phyloP scores from a whole-genome alignment of 2,329 filamentous ascomycete genomes.

The Epichloe scottii region DNA sequence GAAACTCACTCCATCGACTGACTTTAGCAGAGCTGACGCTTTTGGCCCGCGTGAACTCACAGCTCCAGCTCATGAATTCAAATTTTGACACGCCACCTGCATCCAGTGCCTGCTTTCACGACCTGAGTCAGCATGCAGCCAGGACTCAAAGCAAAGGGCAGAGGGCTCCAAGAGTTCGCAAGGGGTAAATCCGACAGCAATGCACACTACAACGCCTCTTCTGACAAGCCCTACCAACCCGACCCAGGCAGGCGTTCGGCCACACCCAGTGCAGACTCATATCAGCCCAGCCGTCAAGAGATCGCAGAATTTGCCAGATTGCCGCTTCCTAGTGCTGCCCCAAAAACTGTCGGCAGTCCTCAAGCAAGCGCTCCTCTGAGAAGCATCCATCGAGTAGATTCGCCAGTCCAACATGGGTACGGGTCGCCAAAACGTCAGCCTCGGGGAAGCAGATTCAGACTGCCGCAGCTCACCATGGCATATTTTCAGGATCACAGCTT shows the following conservation, averaged over 20 bases:
- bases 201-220: slow-evolving; percentile 10
- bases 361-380: slow-evolving; percentile 1
- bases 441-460: background rate
- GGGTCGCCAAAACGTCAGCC: slow-evolving; percentile 11
- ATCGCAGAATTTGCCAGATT: slow-evolving; percentile 23
- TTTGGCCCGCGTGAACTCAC: background rate
- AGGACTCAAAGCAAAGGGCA: slow-evolving; percentile 19
- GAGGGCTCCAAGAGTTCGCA: slow-evolving; percentile 21
- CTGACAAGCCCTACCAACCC: slow-evolving; percentile 7
- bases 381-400: slow-evolving; percentile 12
- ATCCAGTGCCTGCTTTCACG: background rate
- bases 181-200: slow-evolving; percentile 14
- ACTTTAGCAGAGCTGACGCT: background rate
- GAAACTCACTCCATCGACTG: too few relatives aligned
- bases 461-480: slow-evolving; percentile 8
- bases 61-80: background rate
- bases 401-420: slow-evolving; percentile 7
- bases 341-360: slow-evolving; percentile 1
- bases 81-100: background rate
- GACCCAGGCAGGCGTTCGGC: slow-evolving; percentile 11
- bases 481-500: slow-evolving; percentile 27
- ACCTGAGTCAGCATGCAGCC: slow-evolving; percentile 15
- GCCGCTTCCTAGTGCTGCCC: slow-evolving; percentile 20
- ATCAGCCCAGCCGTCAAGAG: slow-evolving; percentile 15
- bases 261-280: slow-evolving; percentile 6